Evolutionary conservation across 805 yeast species (phyloP), one percentile per base, ranked within the genome.

Genomic region (Candida adriatica): DNA sequence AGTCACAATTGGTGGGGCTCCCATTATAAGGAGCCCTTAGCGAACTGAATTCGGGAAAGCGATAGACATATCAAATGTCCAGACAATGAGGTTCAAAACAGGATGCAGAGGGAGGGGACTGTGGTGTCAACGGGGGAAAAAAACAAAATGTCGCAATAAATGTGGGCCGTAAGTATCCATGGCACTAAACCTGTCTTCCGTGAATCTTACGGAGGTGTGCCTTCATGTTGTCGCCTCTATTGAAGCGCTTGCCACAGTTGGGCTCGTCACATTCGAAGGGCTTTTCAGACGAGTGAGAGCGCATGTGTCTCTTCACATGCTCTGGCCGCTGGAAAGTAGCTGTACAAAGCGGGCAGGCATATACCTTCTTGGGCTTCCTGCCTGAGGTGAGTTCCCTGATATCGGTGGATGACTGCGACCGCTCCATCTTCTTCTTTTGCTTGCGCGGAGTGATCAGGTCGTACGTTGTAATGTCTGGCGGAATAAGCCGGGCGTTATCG

Each of bases 121-220:
- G n/a, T n/a, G n/a, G n/a, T n/a, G n/a, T n/a, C n/a, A n/a, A n/a
- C n/a, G n/a, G n/a, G n/a, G n/a, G n/a, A n/a, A n/a, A n/a, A n/a
- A n/a, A n/a, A n/a, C n/a, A n/a, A n/a, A n/a, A n/a, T n/a, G n/a
- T n/a, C n/a, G n/a, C n/a, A n/a, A n/a, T n/a, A n/a, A n/a, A n/a
- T n/a, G n/a, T n/a, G n/a, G n/a, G n/a, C n/a, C n/a, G n/a, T n/a
- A n/a, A n/a, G n/a, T n/a, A n/a, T n/a, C n/a, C n/a, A n/a, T n/a
- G n/a, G n/a, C n/a, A n/a, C 4, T 79, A 80, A 53, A 81, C 75
- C 42, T 67, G 67, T 50, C 75, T 79, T 32, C 65, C 66, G 50
- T 76, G 84, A 26, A 76, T 74, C 47, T 76, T 76, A 48, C 76
- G 70, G 45, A 75, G 56, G 54, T 87, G 96, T n/a, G 92, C 85